Base-by-base conservation (phyloP, 495 filamentous ascomycete genomes). In the Neurospora sp. region DNA sequence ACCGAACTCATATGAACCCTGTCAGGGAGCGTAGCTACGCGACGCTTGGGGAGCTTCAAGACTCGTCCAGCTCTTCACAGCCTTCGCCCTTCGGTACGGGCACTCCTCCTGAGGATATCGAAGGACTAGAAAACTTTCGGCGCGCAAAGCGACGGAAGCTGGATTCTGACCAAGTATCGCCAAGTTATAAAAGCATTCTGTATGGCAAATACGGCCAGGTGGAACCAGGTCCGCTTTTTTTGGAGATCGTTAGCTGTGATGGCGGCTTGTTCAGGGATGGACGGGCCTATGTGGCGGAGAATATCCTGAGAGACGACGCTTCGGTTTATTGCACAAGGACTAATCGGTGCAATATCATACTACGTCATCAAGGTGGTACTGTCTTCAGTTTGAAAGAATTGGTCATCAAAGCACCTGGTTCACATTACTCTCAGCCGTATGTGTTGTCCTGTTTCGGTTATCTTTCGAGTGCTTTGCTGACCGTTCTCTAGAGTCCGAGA, bases 301-400 rank as follows among this genome's bases (percentile, higher is more conserved):
- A 97, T 81, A 88, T 97, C 48, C 85, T 98, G 69, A 88, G 86
- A 73, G 92, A 94, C 80, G 92, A 98, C 81, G 81, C 85, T 70
- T 91, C 89, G 28, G 94, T 97, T 24, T 98, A 98, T 79, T 97
- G 94, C 80, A 97, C 94, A 19, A 91, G 94, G 81, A 89, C 89
- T 21, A 89, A 89, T 70, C 89, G 90, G 72, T 96, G 93, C 83
- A 97, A 97, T 76, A 86, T 98, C 73, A 85, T 98, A 28, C 81
- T 98, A 37, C 86, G 88, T 62, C 95, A 98, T 79, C 88, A 90
- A 70, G 92, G 92, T 34, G 90, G 88, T 40, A 90, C 89, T 3
- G 88, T 91, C 3, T 98, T 98, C 76, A 90, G 85, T 48, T 80
- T 98, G 72, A 90, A 92, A 78, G 94, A 93, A 81, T 83, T 98